Evolutionary conservation across 805 yeast genomes (phyloP).

Genomic region (Gaillardinia entomophila): DNA sequence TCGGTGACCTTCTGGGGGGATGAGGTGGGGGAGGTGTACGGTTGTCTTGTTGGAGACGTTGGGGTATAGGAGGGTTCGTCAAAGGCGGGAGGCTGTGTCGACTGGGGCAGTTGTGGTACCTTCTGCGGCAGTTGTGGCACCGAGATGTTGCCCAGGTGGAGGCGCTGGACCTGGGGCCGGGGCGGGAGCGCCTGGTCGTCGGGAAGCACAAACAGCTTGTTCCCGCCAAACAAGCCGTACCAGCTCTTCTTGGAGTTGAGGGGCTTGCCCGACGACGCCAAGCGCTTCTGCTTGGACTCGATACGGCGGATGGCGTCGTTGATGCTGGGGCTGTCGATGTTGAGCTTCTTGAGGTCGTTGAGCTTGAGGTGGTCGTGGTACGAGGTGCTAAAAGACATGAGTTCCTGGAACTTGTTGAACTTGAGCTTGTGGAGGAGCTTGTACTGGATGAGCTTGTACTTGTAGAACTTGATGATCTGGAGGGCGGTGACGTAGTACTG

Average conservation of each 20-base stretch:
- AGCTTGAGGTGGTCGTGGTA: conserved; percentile 7
- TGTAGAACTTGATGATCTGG: conserved; percentile 43
- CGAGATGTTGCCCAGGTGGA: no score
- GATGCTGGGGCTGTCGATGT: conserved; percentile 33
- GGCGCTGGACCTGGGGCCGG: neutral
- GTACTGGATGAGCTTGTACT: conserved; percentile 46
- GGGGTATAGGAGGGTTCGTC: no score
- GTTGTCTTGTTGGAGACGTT: no score
- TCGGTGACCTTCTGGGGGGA: neutral
- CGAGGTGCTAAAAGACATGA: conserved; percentile 19
- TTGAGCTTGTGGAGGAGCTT: conserved; percentile 34
- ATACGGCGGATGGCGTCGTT: conserved; percentile 27
- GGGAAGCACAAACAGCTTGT: conserved; percentile 5
- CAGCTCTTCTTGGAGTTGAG: conserved; percentile 27
- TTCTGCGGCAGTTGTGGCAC: no score
- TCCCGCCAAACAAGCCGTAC: conserved; percentile 42
- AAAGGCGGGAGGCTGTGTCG: no score
- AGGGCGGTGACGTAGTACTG: conserved; percentile 39
- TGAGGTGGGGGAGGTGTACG: neutral
- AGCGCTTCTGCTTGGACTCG: conserved; percentile 18
- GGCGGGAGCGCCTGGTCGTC: neutral
- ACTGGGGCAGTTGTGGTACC: no score
- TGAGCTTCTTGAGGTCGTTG: conserved; percentile 27
- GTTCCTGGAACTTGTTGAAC: conserved; percentile 32
- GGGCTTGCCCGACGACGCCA: conserved; percentile 4